Percentiles rank a stretch among this genome's conserved stretches.
These are phyloP conservation scores for Wallacemonas sp. DNA, from an alignment of 208 protist genomes.

Conservation along the genomic window DNA sequence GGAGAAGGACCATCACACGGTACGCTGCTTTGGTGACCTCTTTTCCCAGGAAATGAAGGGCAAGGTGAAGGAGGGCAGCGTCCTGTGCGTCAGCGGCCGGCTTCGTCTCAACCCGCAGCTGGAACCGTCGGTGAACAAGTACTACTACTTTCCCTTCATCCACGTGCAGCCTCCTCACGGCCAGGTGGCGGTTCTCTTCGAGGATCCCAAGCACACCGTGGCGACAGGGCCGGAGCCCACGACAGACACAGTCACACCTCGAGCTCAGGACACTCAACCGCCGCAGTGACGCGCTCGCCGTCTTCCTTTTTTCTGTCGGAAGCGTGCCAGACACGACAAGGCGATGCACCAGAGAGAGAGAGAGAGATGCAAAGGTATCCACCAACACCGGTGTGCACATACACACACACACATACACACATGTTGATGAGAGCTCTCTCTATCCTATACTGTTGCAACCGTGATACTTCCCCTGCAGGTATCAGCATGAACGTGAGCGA, in stretches of 20 bases:
- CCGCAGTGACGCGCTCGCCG: not conserved
- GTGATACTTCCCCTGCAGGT: no score
- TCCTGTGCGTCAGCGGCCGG: slow-evolving; percentile 85
- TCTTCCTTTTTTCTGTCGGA: no score
- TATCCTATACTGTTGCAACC: no score
- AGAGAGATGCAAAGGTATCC: not conserved
- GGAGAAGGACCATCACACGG: slow-evolving; percentile 91
- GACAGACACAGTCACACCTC: not conserved
- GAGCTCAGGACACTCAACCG: not conserved
- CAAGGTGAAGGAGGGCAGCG: slow-evolving; percentile 79
- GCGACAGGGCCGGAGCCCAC: slow-evolving; percentile 36
- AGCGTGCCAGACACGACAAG: slow-evolving; percentile 21
- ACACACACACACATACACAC: no score
- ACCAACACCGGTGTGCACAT: no score
- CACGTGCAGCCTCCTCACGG: slow-evolving; percentile 88
- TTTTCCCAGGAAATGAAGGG: slow-evolving; percentile 78
- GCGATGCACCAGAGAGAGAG: not conserved
- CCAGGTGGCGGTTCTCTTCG: slow-evolving; percentile 83
- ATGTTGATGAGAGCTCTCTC: no score
- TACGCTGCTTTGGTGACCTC: slow-evolving; percentile 89
- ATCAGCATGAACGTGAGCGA: no score
- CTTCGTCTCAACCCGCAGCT: slow-evolving; percentile 89
- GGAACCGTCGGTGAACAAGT: slow-evolving; percentile 84
- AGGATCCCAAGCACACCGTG: slow-evolving; percentile 48
- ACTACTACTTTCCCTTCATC: slow-evolving; percentile 92